phyloP scores from a whole-genome alignment of 2,329 filamentous ascomycete species.

The Fusarium haematococcum region DNA sequence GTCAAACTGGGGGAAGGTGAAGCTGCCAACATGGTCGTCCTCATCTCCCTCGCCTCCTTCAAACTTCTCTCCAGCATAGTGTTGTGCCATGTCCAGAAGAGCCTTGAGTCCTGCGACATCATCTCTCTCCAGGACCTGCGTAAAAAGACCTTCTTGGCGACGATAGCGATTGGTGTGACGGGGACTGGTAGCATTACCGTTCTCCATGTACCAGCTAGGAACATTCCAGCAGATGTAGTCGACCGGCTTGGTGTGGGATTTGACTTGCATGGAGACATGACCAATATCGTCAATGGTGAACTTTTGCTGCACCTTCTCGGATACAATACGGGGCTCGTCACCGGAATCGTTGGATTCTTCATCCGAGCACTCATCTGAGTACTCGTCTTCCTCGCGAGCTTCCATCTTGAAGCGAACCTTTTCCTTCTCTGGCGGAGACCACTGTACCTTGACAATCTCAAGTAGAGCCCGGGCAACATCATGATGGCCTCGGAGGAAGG shows the following conservation, averaged over 20 bases:
- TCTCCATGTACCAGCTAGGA: slow-evolving; percentile 48
- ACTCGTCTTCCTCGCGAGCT: slow-evolving; percentile 50
- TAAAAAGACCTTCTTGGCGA: slow-evolving; percentile 47
- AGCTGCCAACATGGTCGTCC: slow-evolving; percentile 48
- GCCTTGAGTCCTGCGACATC: slow-evolving; percentile 66
- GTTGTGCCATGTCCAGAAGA: slow-evolving; percentile 66
- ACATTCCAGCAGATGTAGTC: slow-evolving; percentile 59
- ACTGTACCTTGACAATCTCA: slow-evolving; percentile 78
- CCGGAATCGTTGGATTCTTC: slow-evolving; percentile 45
- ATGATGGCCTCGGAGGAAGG: slow-evolving; percentile 73
- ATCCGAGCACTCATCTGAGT: slow-evolving; percentile 54
- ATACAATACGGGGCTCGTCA: slow-evolving; percentile 58
- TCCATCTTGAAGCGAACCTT: slow-evolving; percentile 63
- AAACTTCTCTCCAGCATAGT: slow-evolving; percentile 56
- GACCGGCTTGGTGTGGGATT: slow-evolving; percentile 70
- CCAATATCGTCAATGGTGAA: slow-evolving; percentile 84
- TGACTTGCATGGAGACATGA: slow-evolving; percentile 74
- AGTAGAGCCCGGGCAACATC: slow-evolving; percentile 74
- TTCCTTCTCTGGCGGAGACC: slow-evolving; percentile 65
- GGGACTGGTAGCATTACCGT: slow-evolving; percentile 40
- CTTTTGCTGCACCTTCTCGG: slow-evolving; percentile 70
- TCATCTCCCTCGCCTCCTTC: slow-evolving; percentile 50
- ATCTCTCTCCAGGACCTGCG: slow-evolving; percentile 63
- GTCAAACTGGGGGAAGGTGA: slow-evolving; percentile 53
- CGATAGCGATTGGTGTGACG: background rate